Conservation (phyloP, 2,329 filamentous ascomycete genomes). For the Aspergillus sp. region DNA sequence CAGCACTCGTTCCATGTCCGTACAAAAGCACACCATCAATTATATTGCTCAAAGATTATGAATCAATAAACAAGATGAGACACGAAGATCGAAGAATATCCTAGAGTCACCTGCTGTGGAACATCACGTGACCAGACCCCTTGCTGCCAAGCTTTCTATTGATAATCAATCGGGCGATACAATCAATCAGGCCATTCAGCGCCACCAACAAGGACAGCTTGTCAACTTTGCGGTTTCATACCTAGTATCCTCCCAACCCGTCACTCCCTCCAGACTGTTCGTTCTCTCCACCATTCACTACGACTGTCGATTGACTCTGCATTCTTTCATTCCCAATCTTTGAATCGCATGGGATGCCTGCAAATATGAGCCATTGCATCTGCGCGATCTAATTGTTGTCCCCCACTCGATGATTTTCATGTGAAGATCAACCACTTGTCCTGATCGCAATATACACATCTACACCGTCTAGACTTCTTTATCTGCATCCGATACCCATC, state of each 20-base stretch:
- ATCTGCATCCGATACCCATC: not conserved
- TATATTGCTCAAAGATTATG: no score
- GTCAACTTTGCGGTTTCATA: slow-evolving; percentile 20
- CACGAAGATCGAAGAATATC: no score
- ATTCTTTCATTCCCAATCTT: not conserved
- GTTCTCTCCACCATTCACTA: not conserved
- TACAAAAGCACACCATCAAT: no score
- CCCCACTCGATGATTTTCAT: slow-evolving; percentile 15
- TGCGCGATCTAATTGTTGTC: slow-evolving; percentile 7
- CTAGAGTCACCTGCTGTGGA: no score
- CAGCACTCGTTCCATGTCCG: no score
- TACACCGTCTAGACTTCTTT: not conserved
- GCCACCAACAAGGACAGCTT: slow-evolving; percentile 25
- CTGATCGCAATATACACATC: not conserved
- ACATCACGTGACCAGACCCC: no score
- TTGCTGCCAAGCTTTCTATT: not conserved
- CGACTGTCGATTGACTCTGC: not conserved
- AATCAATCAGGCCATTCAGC: slow-evolving; percentile 10
- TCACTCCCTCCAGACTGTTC: not conserved
- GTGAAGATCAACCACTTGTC: slow-evolving; percentile 7
- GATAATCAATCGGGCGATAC: slow-evolving; percentile 1
- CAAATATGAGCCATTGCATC: not conserved
- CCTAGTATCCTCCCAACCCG: slow-evolving; percentile 10
- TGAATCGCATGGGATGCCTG: not conserved
- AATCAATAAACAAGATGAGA: no score